A percentile compares a stretch with the other conserved stretches of the same genome.
phyloP scores from a whole-genome alignment of 2,329 filamentous ascomycete species.

The Diaporthe amygdali region DNA sequence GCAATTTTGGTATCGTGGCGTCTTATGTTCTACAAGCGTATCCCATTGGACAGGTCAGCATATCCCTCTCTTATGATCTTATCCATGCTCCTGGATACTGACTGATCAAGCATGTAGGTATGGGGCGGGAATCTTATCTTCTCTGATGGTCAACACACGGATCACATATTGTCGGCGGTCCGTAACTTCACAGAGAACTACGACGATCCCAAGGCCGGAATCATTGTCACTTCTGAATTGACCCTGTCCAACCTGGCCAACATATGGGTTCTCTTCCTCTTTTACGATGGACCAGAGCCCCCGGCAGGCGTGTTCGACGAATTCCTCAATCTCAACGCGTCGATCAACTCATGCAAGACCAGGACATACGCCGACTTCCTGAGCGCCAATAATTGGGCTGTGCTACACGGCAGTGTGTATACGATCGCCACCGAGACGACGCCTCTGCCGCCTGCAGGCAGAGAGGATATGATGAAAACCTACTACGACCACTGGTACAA shows the following conservation, averaged over 20 bases:
- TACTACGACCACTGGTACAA: slow-evolving; percentile 31
- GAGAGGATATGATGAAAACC: slow-evolving; percentile 21
- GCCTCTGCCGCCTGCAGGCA: slow-evolving; percentile 26
- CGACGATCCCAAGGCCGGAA: slow-evolving; percentile 62
- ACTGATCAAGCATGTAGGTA: too few relatives aligned
- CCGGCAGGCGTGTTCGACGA: slow-evolving; percentile 60
- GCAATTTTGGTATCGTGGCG: slow-evolving; percentile 59
- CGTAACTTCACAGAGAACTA: slow-evolving; percentile 64
- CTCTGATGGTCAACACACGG: slow-evolving; percentile 35
- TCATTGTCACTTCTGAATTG: slow-evolving; percentile 61
- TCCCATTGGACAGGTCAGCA: slow-evolving; percentile 43
- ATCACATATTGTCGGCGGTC: slow-evolving; percentile 37
- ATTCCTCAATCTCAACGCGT: slow-evolving; percentile 54
- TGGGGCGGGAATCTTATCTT: slow-evolving; percentile 50
- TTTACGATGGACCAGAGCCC: slow-evolving; percentile 62
- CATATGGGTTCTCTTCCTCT: slow-evolving; percentile 65
- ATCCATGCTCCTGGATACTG: too few relatives aligned
- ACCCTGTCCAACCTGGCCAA: slow-evolving; percentile 49
- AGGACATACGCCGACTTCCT: slow-evolving; percentile 34
- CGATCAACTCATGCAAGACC: slow-evolving; percentile 40
- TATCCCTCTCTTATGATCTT: too few relatives aligned
- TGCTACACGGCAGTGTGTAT: slow-evolving; percentile 29
- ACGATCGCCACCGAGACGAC: slow-evolving; percentile 33
- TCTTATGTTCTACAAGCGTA: slow-evolving; percentile 49
- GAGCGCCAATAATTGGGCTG: slow-evolving; percentile 29